Percentiles rank a stretch among this genome's conserved stretches.
Conservation (phyloP, 345 rosid species). For the Populus pruinosa region DNA sequence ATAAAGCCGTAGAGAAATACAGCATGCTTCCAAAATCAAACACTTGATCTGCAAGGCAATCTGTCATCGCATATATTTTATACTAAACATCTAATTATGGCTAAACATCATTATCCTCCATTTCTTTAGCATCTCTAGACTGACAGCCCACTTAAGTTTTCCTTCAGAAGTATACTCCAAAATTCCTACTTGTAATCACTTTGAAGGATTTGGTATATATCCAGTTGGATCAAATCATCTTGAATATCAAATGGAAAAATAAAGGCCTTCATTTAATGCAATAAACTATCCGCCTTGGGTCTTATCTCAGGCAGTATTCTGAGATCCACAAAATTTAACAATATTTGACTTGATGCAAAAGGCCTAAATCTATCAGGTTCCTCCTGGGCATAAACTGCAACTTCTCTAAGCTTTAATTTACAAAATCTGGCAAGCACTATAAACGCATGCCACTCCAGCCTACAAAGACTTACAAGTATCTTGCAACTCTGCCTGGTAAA, state of each 20-base stretch:
- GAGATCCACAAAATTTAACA: neutral
- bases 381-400: neutral
- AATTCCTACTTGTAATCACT: neutral
- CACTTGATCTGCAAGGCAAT: neutral
- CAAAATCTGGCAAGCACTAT: neutral
- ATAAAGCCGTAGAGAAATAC: neutral
- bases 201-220: neutral
- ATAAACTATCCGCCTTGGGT: neutral
- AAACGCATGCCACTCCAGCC: neutral
- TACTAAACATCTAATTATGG: neutral
- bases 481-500: neutral
- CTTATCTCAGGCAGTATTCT: neutral
- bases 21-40: neutral
- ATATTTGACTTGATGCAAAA: neutral
- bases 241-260: neutral
- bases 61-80: neutral
- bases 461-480: neutral
- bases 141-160: neutral
- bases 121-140: neutral
- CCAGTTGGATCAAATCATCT: neutral
- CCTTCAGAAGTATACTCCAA: neutral
- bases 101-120: neutral
- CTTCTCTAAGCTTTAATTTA: neutral
- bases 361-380: neutral
- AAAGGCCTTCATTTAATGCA: neutral